Base-by-base conservation (phyloP, 192 early-diverging fungal genomes). In the Linnemannia zychae region DNA sequence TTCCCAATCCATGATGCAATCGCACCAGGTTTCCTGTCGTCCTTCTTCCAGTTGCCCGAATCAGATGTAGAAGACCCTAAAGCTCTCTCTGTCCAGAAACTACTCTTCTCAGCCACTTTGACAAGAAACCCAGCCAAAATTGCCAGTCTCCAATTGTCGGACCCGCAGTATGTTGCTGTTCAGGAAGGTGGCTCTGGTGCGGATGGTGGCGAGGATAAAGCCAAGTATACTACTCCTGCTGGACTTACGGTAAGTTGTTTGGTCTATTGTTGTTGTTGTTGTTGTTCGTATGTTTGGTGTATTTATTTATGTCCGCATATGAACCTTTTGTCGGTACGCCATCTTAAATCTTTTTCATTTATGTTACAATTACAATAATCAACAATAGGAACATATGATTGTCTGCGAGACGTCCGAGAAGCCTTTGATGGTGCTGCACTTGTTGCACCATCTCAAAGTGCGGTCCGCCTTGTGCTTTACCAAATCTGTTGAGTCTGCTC, bases 61-160 rank as follows among this genome's bases (percentile, higher is more conserved):
- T 88, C 88, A 15, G 91, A 91, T 46, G 76, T 91, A 48, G 90
- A 91, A 33, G 81, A 88, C 38, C 87, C 90, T 7, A 90, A 90
- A 66, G 78, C 75, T 7, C 87, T 89, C 24, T 83, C 83, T 0
- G 91, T 98, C 31, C 97, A 98, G 86, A 99, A 99, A 88, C 90
- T 99, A 4, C 90, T 99, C 20, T 99, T 99, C 79, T 98, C 97
- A 28, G 98, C 98, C 0, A 99, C 98, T 3, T 88, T 99, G 63
- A 98, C 98, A 3, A 91, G 94, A 34, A 96, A 99, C 68, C 97
- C 98, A 5, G 96, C 95, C 79, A 98, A 98, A 75, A 93, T 99
- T 74, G 96, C 97, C 15, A 91, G 92, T 36, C 90, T 99, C 9
- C 91, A 93, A 73, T 90, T 99, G 36, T 86, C 87, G 28, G 88